phyloP scores from a whole-genome alignment of 108 stramenopile species.

The Nannochloropsis gaditana region DNA sequence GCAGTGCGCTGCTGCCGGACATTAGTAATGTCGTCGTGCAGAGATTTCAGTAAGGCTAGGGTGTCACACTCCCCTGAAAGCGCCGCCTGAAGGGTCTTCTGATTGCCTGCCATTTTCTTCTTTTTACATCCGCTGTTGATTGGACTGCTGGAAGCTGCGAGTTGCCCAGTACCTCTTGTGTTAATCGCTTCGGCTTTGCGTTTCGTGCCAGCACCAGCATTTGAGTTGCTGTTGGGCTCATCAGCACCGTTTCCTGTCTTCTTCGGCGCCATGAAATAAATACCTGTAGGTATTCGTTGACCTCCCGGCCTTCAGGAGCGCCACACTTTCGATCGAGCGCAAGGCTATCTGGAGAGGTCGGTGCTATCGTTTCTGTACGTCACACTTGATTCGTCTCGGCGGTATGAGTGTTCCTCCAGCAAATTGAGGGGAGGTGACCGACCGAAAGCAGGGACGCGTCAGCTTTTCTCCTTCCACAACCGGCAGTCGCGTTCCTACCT shows the following conservation, averaged over 20 bases:
- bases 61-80: constrained; percentile 19
- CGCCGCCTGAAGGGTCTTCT: background rate
- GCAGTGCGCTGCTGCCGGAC: background rate
- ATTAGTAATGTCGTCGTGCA: background rate
- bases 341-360: too few species aligned
- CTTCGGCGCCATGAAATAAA: background rate
- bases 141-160: background rate
- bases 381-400: too few species aligned
- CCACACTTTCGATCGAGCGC: too few species aligned
- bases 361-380: too few species aligned
- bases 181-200: background rate
- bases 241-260: background rate
- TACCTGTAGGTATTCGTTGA: too few species aligned
- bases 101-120: background rate
- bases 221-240: background rate
- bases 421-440: too few species aligned
- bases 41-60: background rate
- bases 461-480: too few species aligned
- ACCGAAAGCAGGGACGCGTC: too few species aligned
- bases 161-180: background rate
- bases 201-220: background rate
- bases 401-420: too few species aligned
- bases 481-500: too few species aligned
- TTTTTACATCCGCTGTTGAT: background rate
- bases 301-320: too few species aligned